Evolutionary conservation across 129 eudicot genomes (phyloP).

Genomic region (Deinandra increscens): DNA sequence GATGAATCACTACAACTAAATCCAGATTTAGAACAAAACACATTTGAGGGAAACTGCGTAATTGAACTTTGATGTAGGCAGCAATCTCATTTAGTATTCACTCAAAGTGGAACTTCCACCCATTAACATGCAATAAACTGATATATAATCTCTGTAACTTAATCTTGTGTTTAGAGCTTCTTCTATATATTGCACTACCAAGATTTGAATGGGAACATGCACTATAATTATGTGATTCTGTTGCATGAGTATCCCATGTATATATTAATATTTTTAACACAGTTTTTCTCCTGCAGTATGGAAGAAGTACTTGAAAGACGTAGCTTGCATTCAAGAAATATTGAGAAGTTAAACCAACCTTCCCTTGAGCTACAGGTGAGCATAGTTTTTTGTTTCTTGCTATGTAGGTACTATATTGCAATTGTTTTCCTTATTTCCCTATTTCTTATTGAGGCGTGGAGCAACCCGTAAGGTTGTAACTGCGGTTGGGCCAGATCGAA

Average conservation of each 20-base stretch:
- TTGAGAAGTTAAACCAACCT: conserved; percentile 70
- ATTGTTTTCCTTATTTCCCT: not conserved
- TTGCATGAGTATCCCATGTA: not conserved
- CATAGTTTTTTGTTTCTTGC: conserved; percentile 6
- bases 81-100: not conserved
- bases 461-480: conserved; percentile 16
- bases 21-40: not conserved
- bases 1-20: not conserved
- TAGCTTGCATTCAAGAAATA: conserved; percentile 75
- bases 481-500: not conserved
- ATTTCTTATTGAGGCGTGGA: conserved; percentile 14
- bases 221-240: not conserved
- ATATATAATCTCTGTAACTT: not conserved
- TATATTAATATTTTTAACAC: not conserved
- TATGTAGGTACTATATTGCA: not conserved
- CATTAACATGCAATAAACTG: conserved; percentile 1
- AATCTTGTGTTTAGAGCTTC: not conserved
- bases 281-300: conserved; percentile 45
- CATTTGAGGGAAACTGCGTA: not conserved
- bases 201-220: not conserved
- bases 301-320: conserved; percentile 76
- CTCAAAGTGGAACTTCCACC: conserved; percentile 4
- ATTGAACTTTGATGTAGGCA: not conserved
- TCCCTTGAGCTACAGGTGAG: conserved; percentile 87
- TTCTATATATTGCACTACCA: not conserved